Conservation (phyloP, 768 basidiomycete genomes). For the Kwoniella newhampshirensis region DNA sequence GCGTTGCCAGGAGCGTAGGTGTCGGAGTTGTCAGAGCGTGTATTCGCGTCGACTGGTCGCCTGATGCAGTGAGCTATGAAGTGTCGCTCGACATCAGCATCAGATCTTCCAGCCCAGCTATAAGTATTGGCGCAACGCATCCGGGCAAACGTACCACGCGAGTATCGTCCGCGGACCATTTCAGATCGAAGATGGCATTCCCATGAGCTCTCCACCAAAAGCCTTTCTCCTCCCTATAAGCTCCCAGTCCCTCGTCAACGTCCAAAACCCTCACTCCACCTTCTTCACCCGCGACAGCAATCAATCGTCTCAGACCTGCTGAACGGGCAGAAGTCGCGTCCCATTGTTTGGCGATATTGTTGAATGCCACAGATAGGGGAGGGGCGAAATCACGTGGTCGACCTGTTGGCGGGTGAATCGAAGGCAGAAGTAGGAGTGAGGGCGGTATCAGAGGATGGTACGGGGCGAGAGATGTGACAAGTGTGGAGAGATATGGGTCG, state of each 20-base stretch:
- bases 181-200: slow-evolving; percentile 51
- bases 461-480: slow-evolving; percentile 24
- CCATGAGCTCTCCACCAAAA: slow-evolving; percentile 48
- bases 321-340: slow-evolving; percentile 21
- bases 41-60: slow-evolving; percentile 42
- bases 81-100: slow-evolving; percentile 5
- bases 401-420: slow-evolving; percentile 35
- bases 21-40: slow-evolving; percentile 32
- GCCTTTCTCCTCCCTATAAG: slow-evolving; percentile 39
- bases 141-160: slow-evolving; percentile 42
- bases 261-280: slow-evolving; percentile 43
- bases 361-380: slow-evolving; percentile 35
- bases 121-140: no score
- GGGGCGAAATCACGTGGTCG: slow-evolving; percentile 41
- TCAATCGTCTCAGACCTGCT: slow-evolving; percentile 25
- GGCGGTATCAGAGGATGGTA: slow-evolving; percentile 30
- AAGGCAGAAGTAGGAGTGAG: slow-evolving; percentile 36
- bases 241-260: slow-evolving; percentile 38
- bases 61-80: slow-evolving; percentile 43
- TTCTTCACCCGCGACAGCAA: slow-evolving; percentile 46
- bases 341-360: slow-evolving; percentile 27
- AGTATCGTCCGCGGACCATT: slow-evolving; percentile 47
- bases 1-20: slow-evolving; percentile 37
- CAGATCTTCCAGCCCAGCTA: no score
- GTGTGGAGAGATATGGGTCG: slow-evolving; percentile 21